Conservation (phyloP, 257 asterid species). For the Jasminum sambac region DNA sequence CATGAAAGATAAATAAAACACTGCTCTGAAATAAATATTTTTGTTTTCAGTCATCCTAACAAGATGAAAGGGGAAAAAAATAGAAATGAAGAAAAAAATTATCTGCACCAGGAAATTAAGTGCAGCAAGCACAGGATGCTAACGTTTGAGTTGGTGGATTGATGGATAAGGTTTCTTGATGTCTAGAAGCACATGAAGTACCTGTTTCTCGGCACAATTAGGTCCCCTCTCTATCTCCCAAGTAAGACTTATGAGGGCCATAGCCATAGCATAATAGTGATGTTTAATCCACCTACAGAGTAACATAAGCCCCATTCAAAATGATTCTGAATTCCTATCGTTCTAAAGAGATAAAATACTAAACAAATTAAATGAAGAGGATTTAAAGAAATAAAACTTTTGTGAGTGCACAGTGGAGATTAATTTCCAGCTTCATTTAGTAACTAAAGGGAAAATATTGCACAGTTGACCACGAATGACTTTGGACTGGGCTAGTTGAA, state of each 20-base stretch:
- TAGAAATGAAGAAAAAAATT: slow-evolving; percentile 5
- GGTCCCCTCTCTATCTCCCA: slow-evolving; percentile 95
- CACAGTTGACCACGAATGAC: not conserved
- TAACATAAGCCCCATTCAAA: slow-evolving; percentile 8
- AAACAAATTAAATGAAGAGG: not conserved
- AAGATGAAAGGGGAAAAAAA: not conserved
- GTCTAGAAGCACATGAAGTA: slow-evolving; percentile 17
- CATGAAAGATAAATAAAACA: not conserved
- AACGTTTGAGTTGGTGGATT: slow-evolving; percentile 16
- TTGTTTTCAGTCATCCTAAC: not conserved
- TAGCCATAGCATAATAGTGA: slow-evolving; percentile 90
- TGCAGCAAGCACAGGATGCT: slow-evolving; percentile 2
- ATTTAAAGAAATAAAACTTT: not conserved
- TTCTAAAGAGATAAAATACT: not conserved
- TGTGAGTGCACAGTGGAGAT: not conserved
- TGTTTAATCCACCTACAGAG: slow-evolving; percentile 91
- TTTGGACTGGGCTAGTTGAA: slow-evolving; percentile 5
- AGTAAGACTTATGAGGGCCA: slow-evolving; percentile 97
- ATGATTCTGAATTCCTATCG: slow-evolving; percentile 5
- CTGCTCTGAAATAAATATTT: not conserved
- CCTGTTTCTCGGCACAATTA: slow-evolving; percentile 90
- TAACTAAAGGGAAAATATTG: slow-evolving; percentile 1
- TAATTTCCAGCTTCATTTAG: not conserved
- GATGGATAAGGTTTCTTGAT: slow-evolving; percentile 1
- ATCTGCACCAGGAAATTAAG: slow-evolving; percentile 9